Conservation (phyloP, 768 basidiomycete species). For the Serendipita vermifera region DNA sequence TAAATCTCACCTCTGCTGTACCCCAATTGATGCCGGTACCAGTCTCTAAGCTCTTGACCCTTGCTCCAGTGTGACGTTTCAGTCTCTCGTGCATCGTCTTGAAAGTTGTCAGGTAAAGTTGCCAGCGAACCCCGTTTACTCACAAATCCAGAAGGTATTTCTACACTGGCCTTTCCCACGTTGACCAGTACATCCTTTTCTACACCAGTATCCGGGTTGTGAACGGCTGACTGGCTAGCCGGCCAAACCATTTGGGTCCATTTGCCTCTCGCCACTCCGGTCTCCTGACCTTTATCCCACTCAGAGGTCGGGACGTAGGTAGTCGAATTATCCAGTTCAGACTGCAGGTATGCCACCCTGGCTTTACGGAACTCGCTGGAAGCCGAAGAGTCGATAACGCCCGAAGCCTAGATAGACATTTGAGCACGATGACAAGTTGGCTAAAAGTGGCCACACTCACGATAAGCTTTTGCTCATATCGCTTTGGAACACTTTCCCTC, state of each 20-base stretch:
- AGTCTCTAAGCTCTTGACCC: slow-evolving; percentile 53
- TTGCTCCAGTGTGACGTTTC: slow-evolving; percentile 63
- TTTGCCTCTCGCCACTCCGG: slow-evolving; percentile 48
- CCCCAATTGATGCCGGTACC: slow-evolving; percentile 78
- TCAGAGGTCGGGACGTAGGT: slow-evolving; percentile 30
- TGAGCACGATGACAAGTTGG: not conserved
- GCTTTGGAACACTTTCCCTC: slow-evolving; percentile 59
- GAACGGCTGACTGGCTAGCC: slow-evolving; percentile 36
- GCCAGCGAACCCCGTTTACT: slow-evolving; percentile 25
- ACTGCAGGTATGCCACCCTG: slow-evolving; percentile 53
- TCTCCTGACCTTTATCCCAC: slow-evolving; percentile 17
- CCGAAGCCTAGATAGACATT: slow-evolving; percentile 30
- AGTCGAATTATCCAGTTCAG: slow-evolving; percentile 39
- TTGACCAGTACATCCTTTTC: slow-evolving; percentile 34
- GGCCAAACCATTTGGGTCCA: slow-evolving; percentile 61
- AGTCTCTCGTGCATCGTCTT: slow-evolving; percentile 72
- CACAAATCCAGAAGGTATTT: slow-evolving; percentile 48
- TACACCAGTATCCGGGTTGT: slow-evolving; percentile 58
- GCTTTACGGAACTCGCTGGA: slow-evolving; percentile 39
- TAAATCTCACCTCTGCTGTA: slow-evolving; percentile 57
- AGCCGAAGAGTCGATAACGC: slow-evolving; percentile 37
- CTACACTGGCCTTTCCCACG: slow-evolving; percentile 59
- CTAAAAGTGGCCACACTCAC: slow-evolving; percentile 30
- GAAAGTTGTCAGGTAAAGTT: not conserved
- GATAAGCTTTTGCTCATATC: slow-evolving; percentile 69